These are phyloP conservation scores for Favolaschia claudopus DNA, from an alignment of 768 basidiomycete genomes.

Conservation along the genomic window DNA sequence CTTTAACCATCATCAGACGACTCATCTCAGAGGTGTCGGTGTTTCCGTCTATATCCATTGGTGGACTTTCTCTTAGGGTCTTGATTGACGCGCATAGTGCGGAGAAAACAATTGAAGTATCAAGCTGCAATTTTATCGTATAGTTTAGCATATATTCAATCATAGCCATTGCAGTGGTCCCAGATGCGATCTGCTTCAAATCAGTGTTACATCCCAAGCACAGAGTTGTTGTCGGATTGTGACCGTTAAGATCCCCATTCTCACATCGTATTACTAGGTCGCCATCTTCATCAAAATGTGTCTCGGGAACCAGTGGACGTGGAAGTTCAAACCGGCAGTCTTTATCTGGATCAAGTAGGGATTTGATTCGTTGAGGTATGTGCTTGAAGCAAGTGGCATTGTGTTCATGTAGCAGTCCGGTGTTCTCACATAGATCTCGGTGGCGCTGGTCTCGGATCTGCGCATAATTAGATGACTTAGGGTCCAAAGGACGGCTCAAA, in stretches of 20 bases:
- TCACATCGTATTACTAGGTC: background rate
- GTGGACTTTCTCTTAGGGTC: conserved; percentile 12
- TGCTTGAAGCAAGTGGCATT: conserved; percentile 19
- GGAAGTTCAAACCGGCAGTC: conserved; percentile 18
- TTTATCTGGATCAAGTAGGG: background rate
- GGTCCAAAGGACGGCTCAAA: background rate
- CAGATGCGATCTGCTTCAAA: conserved; percentile 22
- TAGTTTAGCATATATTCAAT: conserved; percentile 16
- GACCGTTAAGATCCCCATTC: too few relatives aligned
- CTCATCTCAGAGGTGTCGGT: conserved; percentile 3
- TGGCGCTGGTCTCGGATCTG: background rate
- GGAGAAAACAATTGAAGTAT: conserved; percentile 22
- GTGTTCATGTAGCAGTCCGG: conserved; percentile 5
- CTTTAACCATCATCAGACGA: conserved; percentile 12
- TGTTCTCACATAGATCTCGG: conserved; percentile 11
- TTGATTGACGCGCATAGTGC: conserved; percentile 26
- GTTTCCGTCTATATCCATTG: conserved; percentile 19
- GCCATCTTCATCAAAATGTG: conserved; percentile 4
- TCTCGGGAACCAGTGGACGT: background rate
- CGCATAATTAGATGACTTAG: background rate
- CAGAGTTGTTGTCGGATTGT: conserved; percentile 11
- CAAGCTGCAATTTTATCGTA: conserved; percentile 14
- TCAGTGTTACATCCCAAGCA: conserved; percentile 14
- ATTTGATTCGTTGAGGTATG: too few relatives aligned
- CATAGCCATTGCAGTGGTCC: conserved; percentile 22